Conservation (phyloP, 305 asterid species). For the Coffea humblotiana region DNA sequence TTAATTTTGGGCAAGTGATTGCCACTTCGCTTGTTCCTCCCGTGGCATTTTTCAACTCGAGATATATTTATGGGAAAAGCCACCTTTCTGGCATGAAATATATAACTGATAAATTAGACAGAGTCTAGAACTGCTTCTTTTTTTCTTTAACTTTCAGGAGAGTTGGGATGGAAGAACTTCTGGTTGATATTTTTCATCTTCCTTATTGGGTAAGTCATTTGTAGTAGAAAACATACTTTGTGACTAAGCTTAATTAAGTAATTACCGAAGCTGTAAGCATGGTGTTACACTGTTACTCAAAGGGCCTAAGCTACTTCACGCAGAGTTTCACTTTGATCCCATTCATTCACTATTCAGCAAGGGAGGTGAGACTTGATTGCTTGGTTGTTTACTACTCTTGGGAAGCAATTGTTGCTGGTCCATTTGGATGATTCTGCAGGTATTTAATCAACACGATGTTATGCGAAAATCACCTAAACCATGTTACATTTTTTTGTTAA, state of each 20-base stretch:
- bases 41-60: conserved; percentile 38
- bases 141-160: no score
- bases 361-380: conserved; percentile 23
- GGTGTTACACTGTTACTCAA: conserved; percentile 53
- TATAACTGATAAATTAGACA: no score
- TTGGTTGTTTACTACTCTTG: conserved; percentile 29
- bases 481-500: neutral
- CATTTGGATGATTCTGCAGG: conserved; percentile 24
- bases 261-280: conserved; percentile 28
- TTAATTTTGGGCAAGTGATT: conserved; percentile 46
- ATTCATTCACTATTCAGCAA: conserved; percentile 15
- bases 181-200: conserved; percentile 48
- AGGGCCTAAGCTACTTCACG: conserved; percentile 67
- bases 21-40: conserved; percentile 62
- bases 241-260: no score
- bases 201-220: conserved; percentile 50
- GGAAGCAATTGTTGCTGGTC: conserved; percentile 22
- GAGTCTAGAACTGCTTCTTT: no score
- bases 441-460: neutral
- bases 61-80: conserved; percentile 23
- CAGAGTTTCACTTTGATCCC: conserved; percentile 27
- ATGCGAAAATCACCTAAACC: neutral
- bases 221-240: neutral
- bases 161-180: conserved; percentile 56
- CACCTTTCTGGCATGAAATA: neutral